These are phyloP conservation scores for Colletotrichum caudatum DNA, from an alignment of 2,329 filamentous ascomycete species.

Conservation along the genomic window DNA sequence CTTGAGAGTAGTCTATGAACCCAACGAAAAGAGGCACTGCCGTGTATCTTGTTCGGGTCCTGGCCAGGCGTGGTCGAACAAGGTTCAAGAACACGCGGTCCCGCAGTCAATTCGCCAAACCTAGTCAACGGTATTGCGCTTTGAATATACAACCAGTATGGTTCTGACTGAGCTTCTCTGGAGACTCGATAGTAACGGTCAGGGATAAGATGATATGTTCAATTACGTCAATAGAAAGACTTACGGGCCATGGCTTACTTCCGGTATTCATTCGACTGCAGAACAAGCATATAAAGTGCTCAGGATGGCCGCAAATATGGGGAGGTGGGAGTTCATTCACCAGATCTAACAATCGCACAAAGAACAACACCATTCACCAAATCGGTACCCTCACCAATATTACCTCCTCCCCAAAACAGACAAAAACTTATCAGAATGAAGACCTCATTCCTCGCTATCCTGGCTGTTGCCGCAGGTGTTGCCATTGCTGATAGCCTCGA, in stretches of 20 bases:
- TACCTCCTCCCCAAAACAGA: too few relatives aligned
- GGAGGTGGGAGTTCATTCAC: background rate
- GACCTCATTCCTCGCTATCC: conserved; percentile 24
- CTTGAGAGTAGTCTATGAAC: background rate
- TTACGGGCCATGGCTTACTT: background rate
- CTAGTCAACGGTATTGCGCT: conserved; percentile 17
- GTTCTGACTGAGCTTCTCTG: background rate
- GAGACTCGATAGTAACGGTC: background rate
- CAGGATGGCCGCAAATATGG: background rate
- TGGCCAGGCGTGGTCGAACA: background rate
- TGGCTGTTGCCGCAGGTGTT: conserved; percentile 26
- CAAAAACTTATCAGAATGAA: conserved; percentile 15
- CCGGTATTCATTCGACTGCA: too few relatives aligned
- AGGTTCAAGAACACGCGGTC: conserved; percentile 19
- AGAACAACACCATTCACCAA: too few relatives aligned
- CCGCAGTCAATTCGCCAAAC: conserved; percentile 23
- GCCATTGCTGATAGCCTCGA: conserved; percentile 27
- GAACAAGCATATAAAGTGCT: conserved; percentile 1
- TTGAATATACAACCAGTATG: conserved; percentile 1
- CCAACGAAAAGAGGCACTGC: background rate
- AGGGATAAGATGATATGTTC: background rate
- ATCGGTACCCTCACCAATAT: too few relatives aligned
- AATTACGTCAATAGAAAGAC: conserved; percentile 23
- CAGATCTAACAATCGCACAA: background rate
- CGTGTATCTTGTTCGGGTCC: background rate